Evolutionary conservation across 352 stramenopile genomes (phyloP).

Genomic region (Saprolegnia diclina): DNA sequence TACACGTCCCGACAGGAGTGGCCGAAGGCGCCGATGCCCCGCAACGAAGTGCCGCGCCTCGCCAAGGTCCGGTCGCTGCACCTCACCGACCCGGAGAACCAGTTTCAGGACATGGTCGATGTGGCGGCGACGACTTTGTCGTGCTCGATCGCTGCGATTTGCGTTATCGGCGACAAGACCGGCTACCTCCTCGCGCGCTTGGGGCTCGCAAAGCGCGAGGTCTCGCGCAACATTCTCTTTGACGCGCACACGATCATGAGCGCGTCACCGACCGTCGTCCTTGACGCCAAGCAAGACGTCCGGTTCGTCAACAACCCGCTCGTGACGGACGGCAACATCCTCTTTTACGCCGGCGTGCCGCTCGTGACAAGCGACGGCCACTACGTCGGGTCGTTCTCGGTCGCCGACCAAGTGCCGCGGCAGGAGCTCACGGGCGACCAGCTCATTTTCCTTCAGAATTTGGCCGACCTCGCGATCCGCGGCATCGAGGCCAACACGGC

Average conservation of each 20-base stretch:
- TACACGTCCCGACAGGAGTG: slow-evolving; percentile 78
- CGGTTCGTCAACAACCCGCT: slow-evolving; percentile 77
- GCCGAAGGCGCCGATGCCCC: slow-evolving; percentile 68
- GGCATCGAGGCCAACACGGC: slow-evolving; percentile 77
- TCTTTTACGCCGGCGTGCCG: slow-evolving; percentile 79
- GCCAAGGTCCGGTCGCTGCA: slow-evolving; percentile 70
- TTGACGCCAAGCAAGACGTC: slow-evolving; percentile 73
- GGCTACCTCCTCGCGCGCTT: slow-evolving; percentile 79
- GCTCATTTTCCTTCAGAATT: slow-evolving; percentile 76
- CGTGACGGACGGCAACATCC: slow-evolving; percentile 63
- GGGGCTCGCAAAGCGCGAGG: slow-evolving; percentile 65
- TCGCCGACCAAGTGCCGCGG: slow-evolving; percentile 69
- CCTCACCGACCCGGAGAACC: slow-evolving; percentile 61
- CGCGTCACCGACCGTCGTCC: slow-evolving; percentile 60
- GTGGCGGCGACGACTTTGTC: slow-evolving; percentile 73
- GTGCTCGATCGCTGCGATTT: slow-evolving; percentile 75
- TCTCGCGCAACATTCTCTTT: slow-evolving; percentile 72
- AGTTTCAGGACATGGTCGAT: slow-evolving; percentile 86
- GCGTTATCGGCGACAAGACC: slow-evolving; percentile 82
- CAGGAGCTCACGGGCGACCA: slow-evolving; percentile 71
- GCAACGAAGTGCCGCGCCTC: slow-evolving; percentile 56
- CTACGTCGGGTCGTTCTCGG: slow-evolving; percentile 65
- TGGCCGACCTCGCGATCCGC: slow-evolving; percentile 66
- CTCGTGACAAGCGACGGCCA: slow-evolving; percentile 61
- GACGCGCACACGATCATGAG: slow-evolving; percentile 81